Percentiles rank a stretch among this genome's conserved stretches.
Conservation (phyloP, 805 yeast genomes). For the Kluyveromyces lactis region DNA sequence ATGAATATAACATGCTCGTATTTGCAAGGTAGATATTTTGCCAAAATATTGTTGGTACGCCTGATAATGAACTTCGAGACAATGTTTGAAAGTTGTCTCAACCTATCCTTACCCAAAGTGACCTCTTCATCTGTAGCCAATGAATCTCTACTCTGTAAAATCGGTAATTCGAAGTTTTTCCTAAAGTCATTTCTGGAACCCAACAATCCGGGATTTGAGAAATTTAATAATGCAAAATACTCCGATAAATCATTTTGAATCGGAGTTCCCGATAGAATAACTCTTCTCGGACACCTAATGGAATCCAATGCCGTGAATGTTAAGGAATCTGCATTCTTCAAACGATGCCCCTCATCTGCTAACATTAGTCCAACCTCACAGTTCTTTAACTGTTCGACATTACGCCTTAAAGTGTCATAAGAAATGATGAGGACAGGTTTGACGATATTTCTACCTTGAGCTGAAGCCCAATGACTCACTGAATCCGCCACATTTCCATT, state of each 20-base stretch:
- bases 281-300: conserved; percentile 80
- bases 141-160: conserved; percentile 82
- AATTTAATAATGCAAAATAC: conserved; percentile 80
- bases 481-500: conserved; percentile 65
- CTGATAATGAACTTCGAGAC: conserved; percentile 90
- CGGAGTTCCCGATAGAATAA: conserved; percentile 92
- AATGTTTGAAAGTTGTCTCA: conserved; percentile 59
- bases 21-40: conserved; percentile 91
- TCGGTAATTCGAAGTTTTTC: conserved; percentile 72
- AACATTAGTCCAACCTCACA: conserved; percentile 80
- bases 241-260: conserved; percentile 93
- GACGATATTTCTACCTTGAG: conserved; percentile 79
- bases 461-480: conserved; percentile 76
- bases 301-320: conserved; percentile 83
- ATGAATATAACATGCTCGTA: conserved; percentile 97
- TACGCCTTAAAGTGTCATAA: conserved; percentile 85
- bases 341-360: conserved; percentile 80
- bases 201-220: conserved; percentile 89
- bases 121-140: conserved; percentile 77
- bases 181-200: conserved; percentile 82
- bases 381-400: conserved; percentile 63
- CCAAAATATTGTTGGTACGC: conserved; percentile 88
- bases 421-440: conserved; percentile 91
- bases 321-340: conserved; percentile 83
- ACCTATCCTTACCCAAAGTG: conserved; percentile 55